Percentiles rank a stretch among this genome's conserved stretches.
Evolutionary conservation across 75 land plant species (phyloP).

Genomic region (Azolla pinnata): DNA sequence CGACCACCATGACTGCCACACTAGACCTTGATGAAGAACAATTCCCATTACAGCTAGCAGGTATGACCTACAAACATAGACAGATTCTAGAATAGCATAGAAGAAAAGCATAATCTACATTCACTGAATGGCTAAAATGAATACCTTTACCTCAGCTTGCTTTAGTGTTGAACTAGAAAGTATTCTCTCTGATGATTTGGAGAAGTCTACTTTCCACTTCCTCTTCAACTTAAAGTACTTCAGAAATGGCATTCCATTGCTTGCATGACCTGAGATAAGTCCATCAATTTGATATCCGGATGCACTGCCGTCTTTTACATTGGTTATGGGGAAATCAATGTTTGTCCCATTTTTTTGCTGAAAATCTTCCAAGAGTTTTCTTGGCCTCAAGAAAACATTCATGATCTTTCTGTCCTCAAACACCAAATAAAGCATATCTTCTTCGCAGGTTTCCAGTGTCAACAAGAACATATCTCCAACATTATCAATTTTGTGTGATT

Average conservation of each 20-base stretch:
- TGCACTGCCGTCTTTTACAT: slow-evolving; percentile 13
- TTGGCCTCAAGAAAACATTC: slow-evolving; percentile 16
- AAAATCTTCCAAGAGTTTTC: slow-evolving; percentile 10
- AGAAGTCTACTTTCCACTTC: slow-evolving; percentile 27
- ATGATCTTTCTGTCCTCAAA: slow-evolving; percentile 16
- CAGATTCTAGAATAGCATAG: neutral
- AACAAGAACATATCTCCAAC: slow-evolving; percentile 11
- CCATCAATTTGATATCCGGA: slow-evolving; percentile 16
- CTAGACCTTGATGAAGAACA: neutral
- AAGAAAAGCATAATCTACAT: neutral
- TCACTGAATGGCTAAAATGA: neutral
- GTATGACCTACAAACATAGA: neutral
- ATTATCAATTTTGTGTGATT: slow-evolving; percentile 11
- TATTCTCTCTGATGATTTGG: slow-evolving; percentile 18
- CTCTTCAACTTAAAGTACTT: slow-evolving; percentile 14
- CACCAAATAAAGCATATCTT: slow-evolving; percentile 21
- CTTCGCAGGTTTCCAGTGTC: slow-evolving; percentile 11
- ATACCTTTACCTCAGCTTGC: slow-evolving; percentile 4
- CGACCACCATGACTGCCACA: slow-evolving; percentile 10
- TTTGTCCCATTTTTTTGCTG: slow-evolving; percentile 6
- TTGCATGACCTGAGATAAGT: neutral
- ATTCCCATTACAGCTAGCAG: neutral
- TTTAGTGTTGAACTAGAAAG: slow-evolving; percentile 20
- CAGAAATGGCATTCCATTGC: slow-evolving; percentile 4
- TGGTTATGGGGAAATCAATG: slow-evolving; percentile 19